Conservation (phyloP, 345 rosid species). For the Brassica carinata region DNA sequence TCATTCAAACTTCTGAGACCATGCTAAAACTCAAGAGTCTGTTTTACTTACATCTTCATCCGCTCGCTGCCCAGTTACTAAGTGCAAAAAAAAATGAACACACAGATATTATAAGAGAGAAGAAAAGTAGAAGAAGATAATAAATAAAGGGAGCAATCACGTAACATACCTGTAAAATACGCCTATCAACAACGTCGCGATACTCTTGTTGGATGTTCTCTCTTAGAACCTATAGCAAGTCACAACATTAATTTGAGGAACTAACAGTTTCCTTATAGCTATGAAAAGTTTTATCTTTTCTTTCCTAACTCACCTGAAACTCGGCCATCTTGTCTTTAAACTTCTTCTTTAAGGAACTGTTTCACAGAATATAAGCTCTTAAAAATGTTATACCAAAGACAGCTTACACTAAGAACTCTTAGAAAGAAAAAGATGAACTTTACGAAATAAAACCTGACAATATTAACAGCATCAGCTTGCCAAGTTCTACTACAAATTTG, state of each 20-base stretch:
- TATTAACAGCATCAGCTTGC: background rate
- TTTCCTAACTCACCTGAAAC: constrained; percentile 65
- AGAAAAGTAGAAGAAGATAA: background rate
- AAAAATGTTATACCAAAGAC: constrained; percentile 13
- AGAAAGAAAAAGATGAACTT: background rate
- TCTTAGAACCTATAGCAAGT: constrained; percentile 63
- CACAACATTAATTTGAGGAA: background rate
- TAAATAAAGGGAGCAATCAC: background rate
- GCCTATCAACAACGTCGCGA: constrained; percentile 89
- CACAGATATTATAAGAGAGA: constrained; percentile 1
- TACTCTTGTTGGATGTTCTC: constrained; percentile 88
- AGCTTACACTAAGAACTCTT: background rate
- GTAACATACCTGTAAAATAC: constrained; percentile 71
- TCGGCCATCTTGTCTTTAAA: constrained; percentile 67
- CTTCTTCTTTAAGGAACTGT: constrained; percentile 63
- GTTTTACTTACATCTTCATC: constrained; percentile 43
- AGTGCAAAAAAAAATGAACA: constrained; percentile 13
- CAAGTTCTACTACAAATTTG: background rate
- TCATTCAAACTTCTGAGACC: constrained; percentile 14
- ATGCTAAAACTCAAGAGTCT: background rate
- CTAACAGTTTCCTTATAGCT: background rate
- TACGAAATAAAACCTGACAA: background rate
- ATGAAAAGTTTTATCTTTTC: background rate
- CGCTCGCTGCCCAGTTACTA: constrained; percentile 42
- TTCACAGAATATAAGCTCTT: constrained; percentile 8